A percentile compares a stretch with the other conserved stretches of the same genome.
phyloP scores from a whole-genome alignment of 805 yeast genomes.

The Candida qinlingensis region DNA sequence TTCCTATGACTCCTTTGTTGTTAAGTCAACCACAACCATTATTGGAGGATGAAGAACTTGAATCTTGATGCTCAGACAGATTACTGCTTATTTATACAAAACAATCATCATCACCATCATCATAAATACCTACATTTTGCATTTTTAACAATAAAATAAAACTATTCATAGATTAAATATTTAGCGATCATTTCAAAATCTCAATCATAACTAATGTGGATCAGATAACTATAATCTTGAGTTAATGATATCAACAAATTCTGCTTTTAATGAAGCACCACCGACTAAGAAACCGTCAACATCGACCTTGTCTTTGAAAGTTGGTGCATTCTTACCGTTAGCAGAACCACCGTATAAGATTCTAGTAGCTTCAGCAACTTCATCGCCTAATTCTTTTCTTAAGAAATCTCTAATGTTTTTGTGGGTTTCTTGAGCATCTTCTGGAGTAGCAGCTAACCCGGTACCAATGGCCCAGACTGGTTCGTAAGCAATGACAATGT shows the following conservation, averaged over 20 bases:
- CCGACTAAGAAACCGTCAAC: constrained; percentile 99
- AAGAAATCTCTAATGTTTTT: constrained; percentile 80
- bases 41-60: too few species aligned
- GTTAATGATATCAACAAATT: constrained; percentile 91
- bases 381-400: constrained; percentile 66
- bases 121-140: too few species aligned
- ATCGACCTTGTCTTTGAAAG: constrained; percentile 88
- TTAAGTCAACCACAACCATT: constrained; percentile 6
- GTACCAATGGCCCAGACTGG: constrained; percentile 99
- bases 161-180: too few species aligned
- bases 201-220: too few species aligned
- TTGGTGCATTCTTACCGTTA: constrained; percentile 85
- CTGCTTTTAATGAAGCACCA: constrained; percentile 98
- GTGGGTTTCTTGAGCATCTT: constrained; percentile 96
- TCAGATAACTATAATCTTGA: constrained; percentile 58
- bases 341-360: constrained; percentile 99
- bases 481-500: constrained; percentile 95
- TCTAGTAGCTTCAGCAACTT: constrained; percentile 73
- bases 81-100: too few species aligned
- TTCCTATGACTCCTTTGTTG: constrained; percentile 25
- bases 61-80: neutral
- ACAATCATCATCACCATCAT: too few species aligned
- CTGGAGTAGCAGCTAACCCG: constrained; percentile 97
- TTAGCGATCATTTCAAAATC: too few species aligned
- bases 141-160: too few species aligned